Conservation (phyloP, 2,329 filamentous ascomycete genomes). For the Whalleya microplaca region DNA sequence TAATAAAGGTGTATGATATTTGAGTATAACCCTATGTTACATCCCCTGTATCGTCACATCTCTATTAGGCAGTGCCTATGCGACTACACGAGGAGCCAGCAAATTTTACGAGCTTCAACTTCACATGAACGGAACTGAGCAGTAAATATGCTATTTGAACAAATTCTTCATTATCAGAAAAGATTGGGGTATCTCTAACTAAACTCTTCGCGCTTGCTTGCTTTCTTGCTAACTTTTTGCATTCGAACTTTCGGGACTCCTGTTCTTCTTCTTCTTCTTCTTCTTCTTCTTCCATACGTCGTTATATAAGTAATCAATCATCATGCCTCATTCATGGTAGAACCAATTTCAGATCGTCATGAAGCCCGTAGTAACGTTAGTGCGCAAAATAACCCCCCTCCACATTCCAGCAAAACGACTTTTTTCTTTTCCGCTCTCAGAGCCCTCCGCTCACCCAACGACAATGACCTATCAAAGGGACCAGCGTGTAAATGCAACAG, state of each 20-base stretch:
- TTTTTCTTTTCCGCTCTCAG: conserved; percentile 22
- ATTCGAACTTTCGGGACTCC: conserved; percentile 20
- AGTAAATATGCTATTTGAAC: conserved; percentile 2
- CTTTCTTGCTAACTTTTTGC: conserved; percentile 8
- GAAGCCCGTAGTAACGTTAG: conserved; percentile 3
- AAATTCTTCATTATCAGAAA: conserved; percentile 22
- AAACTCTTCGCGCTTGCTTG: conserved; percentile 23
- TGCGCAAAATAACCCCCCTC: background rate
- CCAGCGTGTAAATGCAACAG: conserved; percentile 8
- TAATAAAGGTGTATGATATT: no score
- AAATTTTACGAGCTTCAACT: background rate
- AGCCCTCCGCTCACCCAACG: conserved; percentile 25
- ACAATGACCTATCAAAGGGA: conserved; percentile 6
- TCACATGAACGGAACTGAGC: background rate
- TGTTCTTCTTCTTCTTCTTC: conserved; percentile 1
- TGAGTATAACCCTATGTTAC: no score
- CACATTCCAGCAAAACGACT: background rate
- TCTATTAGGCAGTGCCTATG: no score
- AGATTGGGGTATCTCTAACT: conserved; percentile 28
- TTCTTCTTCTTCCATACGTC: conserved; percentile 20
- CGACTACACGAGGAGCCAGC: no score
- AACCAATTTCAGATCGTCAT: background rate
- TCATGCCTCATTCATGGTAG: background rate
- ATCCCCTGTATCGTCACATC: no score
- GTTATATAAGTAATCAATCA: background rate